These are phyloP conservation scores for Golovinomyces cichoracearum DNA, from an alignment of 2,329 filamentous ascomycete species.

Conservation along the genomic window DNA sequence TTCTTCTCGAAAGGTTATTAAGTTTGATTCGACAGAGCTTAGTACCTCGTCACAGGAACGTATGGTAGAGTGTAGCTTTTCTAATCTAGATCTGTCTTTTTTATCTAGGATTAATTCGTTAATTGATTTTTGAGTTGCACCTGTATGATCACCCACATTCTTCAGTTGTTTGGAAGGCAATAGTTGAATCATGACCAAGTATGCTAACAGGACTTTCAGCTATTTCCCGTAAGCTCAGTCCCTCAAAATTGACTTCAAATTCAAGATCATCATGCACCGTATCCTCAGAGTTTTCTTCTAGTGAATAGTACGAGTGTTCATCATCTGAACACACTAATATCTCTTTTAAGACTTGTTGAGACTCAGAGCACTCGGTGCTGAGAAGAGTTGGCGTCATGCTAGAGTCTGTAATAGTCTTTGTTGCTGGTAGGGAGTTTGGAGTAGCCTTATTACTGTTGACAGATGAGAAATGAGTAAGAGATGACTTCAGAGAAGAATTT, in stretches of 20 bases:
- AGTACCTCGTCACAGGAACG: constrained; percentile 76
- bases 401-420: constrained; percentile 38
- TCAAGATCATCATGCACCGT: constrained; percentile 23
- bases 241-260: constrained; percentile 52
- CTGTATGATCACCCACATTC: constrained; percentile 35
- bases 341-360: constrained; percentile 38
- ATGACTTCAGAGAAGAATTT: constrained; percentile 40
- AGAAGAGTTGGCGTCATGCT: constrained; percentile 33
- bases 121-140: constrained; percentile 1
- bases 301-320: constrained; percentile 4
- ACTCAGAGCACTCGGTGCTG: constrained; percentile 33
- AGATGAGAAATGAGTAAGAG: constrained; percentile 54
- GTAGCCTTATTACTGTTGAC: constrained; percentile 54
- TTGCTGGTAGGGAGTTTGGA: constrained; percentile 44
- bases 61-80: constrained; percentile 77
- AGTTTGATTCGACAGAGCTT: constrained; percentile 72
- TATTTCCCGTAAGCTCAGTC: constrained; percentile 42
- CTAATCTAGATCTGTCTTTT: constrained; percentile 57
- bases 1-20: constrained; percentile 81
- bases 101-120: constrained; percentile 28
- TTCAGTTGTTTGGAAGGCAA: constrained; percentile 36
- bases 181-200: constrained; percentile 16
- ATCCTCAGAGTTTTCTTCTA: constrained; percentile 3
- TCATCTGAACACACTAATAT: constrained; percentile 12
- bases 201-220: constrained; percentile 1